Base-by-base conservation (phyloP, 495 filamentous ascomycete species). In the Trichoderma parareesei region DNA sequence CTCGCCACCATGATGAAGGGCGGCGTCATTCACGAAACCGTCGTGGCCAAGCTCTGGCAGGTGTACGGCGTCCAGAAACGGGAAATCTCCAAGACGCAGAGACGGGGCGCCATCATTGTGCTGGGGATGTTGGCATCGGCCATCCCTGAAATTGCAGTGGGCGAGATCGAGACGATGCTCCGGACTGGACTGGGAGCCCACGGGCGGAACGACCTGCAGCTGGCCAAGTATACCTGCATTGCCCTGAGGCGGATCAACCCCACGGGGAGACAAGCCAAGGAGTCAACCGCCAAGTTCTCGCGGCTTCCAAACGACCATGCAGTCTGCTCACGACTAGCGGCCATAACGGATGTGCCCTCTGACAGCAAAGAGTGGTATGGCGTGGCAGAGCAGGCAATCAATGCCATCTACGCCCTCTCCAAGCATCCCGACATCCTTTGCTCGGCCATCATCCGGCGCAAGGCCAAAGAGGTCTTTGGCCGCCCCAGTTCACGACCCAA, bases 1-100 rank as follows among this genome's bases (percentile, higher is more conserved):
- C 77, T 98, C 5, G 91, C 89, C 69, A 97, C 92, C 0, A 98
- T 99, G 94, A 97, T 97, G 90, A 96, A 92, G 71, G 87, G 88
- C 38, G 90, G 89, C 13, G 85, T 91, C 76, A 86, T 99, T 60
- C 86, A 88, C 3, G 92, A 97, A 40, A 78, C 89, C 4, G 93
- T 99, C 27, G 80, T 97, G 48, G 84, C 88, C 16, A 99, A 98
- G 73, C 78, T 99, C 3, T 99, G 95, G 94, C 92, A 97, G 72
- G 91, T 98, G 2, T 99, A 98, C 70, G 91, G 93, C 40, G 86
- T 97, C 33, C 92, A 96, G 71, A 93, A 88, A 75, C 88, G 90
- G 66, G 92, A 97, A 64, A 97, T 97, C 49, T 97, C 93, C 3
- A 88, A 84, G 71, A 92, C 85, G n/a, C 95, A 98, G 72, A 84